Conservation (phyloP, 768 basidiomycete species). For the Serendipita sp. region DNA sequence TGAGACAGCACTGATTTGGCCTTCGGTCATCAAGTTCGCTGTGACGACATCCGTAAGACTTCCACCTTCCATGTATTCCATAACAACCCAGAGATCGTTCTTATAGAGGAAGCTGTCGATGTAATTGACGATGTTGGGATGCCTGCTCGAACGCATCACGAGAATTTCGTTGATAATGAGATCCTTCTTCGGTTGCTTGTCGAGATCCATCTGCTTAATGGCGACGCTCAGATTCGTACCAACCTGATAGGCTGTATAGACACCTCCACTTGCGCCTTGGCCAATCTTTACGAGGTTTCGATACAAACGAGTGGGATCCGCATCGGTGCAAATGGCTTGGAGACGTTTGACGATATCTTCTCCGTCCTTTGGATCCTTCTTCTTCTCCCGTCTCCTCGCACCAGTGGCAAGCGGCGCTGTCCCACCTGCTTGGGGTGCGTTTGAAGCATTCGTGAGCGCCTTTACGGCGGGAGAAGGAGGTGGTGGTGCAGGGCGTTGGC, state of each 20-base stretch:
- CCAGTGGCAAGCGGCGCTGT: slow-evolving; percentile 40
- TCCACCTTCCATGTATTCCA: slow-evolving; percentile 99
- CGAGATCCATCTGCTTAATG: slow-evolving; percentile 99
- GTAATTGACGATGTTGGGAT: slow-evolving; percentile 99
- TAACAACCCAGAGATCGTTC: slow-evolving; percentile 98
- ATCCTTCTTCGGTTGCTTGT: slow-evolving; percentile 99
- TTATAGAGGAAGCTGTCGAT: slow-evolving; percentile 97
- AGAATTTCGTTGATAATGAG: slow-evolving; percentile 99
- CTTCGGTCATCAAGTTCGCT: slow-evolving; percentile 93
- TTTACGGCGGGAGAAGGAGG: slow-evolving; percentile 45
- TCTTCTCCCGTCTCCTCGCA: slow-evolving; percentile 75
- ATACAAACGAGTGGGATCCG: slow-evolving; percentile 89
- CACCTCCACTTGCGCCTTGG: slow-evolving; percentile 94
- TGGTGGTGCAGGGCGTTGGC: slow-evolving; percentile 28
- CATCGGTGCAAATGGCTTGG: slow-evolving; percentile 91
- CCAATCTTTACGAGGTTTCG: slow-evolving; percentile 92
- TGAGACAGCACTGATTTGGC: slow-evolving; percentile 94
- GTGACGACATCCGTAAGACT: slow-evolving; percentile 91
- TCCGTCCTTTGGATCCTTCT: slow-evolving; percentile 62
- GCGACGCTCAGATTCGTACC: slow-evolving; percentile 89
- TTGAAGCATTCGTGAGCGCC: slow-evolving; percentile 16
- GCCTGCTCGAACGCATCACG: slow-evolving; percentile 91
- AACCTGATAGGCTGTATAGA: slow-evolving; percentile 96
- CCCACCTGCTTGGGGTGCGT: slow-evolving; percentile 21
- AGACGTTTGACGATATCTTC: slow-evolving; percentile 77